Evolutionary conservation across 2,329 filamentous ascomycete genomes (phyloP).

Genomic region (Elsinoe arachidis): DNA sequence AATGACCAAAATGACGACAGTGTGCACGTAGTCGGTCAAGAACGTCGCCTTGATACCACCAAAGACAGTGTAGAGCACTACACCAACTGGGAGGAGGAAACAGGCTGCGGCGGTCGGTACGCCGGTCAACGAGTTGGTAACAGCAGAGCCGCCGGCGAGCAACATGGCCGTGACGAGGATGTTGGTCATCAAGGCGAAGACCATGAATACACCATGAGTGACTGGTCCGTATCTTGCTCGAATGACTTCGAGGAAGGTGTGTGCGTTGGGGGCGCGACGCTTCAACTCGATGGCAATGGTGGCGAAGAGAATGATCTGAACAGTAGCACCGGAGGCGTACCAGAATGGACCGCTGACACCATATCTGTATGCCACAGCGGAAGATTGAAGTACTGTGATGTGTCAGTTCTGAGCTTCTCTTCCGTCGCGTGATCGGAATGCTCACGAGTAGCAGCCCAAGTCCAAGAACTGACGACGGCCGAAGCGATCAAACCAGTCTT

Average conservation of each 20-base stretch:
- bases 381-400: conserved; percentile 52
- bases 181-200: conserved; percentile 68
- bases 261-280: conserved; percentile 75
- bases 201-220: conserved; percentile 70
- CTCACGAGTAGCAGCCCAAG: conserved; percentile 71
- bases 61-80: conserved; percentile 68
- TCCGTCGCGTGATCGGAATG: neutral
- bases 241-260: conserved; percentile 68
- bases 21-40: conserved; percentile 78
- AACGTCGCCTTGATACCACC: conserved; percentile 81
- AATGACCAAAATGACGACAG: conserved; percentile 73
- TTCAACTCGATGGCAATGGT: conserved; percentile 87
- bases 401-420: neutral
- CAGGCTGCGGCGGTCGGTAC: conserved; percentile 73
- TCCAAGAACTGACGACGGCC: conserved; percentile 89
- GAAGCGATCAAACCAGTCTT: conserved; percentile 82
- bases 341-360: conserved; percentile 59
- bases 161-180: conserved; percentile 85
- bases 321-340: conserved; percentile 62
- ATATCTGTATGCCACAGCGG: conserved; percentile 66
- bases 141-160: conserved; percentile 72
- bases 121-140: conserved; percentile 61
- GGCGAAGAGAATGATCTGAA: conserved; percentile 83
- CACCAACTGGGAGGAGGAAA: conserved; percentile 71
- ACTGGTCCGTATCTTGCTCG: conserved; percentile 65